Percentiles rank a stretch among this genome's conserved stretches.
phyloP scores from a whole-genome alignment of 495 filamentous ascomycete genomes.

The Astrothelium subdiscretum region DNA sequence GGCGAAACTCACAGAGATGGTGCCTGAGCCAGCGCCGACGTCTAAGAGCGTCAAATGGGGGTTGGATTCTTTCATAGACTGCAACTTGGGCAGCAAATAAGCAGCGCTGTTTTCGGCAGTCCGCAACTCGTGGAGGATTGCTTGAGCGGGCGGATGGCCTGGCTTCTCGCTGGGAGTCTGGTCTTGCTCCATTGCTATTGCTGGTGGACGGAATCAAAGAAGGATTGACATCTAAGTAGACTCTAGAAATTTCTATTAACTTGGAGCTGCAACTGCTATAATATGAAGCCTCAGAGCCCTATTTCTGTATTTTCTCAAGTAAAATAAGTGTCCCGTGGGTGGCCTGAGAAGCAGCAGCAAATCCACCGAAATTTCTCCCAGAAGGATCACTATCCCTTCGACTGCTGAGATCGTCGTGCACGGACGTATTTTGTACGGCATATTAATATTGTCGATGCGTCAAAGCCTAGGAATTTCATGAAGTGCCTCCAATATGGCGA shows the following conservation, averaged over 20 bases:
- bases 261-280: background rate
- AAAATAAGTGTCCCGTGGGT: too few relatives aligned
- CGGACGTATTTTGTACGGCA: too few relatives aligned
- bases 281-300: too few relatives aligned
- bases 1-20: slow-evolving; percentile 27
- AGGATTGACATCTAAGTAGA: background rate
- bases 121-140: slow-evolving; percentile 8
- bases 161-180: slow-evolving; percentile 3
- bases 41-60: slow-evolving; percentile 14
- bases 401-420: too few relatives aligned
- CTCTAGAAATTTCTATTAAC: background rate
- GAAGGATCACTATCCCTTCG: background rate
- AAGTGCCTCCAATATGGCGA: background rate
- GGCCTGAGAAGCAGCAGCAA: background rate
- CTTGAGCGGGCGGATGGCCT: slow-evolving; percentile 9
- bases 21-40: slow-evolving; percentile 16
- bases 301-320: too few relatives aligned
- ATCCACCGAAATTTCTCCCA: background rate
- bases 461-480: background rate
- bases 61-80: background rate
- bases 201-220: background rate
- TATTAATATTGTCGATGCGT: too few relatives aligned
- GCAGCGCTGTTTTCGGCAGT: slow-evolving; percentile 14
- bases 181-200: background rate
- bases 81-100: slow-evolving; percentile 15